Evolutionary conservation across 2,329 filamentous ascomycete genomes (phyloP).

Genomic region (Exophiala dermatitidis): DNA sequence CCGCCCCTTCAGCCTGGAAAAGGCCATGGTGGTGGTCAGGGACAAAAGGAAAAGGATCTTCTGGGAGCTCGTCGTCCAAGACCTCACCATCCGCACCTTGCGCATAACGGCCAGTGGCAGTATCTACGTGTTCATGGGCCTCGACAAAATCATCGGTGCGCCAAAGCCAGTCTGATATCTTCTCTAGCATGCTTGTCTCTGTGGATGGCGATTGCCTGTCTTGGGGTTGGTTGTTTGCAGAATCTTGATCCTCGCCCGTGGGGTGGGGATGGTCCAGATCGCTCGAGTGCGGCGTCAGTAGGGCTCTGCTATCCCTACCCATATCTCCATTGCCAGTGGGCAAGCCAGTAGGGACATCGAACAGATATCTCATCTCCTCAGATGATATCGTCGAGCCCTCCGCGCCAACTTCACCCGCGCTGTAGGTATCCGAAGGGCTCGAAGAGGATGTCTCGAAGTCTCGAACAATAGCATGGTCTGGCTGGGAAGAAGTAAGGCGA

Average conservation of each 20-base stretch:
- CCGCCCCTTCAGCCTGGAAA: not conserved
- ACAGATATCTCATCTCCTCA: not conserved
- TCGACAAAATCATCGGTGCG: constrained; percentile 33
- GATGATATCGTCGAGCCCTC: not conserved
- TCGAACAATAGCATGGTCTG: not conserved
- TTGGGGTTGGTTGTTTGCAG: not conserved
- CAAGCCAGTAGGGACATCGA: not conserved
- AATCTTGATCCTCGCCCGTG: not conserved
- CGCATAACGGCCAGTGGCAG: constrained; percentile 26
- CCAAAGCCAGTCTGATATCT: constrained; percentile 41
- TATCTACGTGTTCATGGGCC: constrained; percentile 34
- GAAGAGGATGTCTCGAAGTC: not conserved
- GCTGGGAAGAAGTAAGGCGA: not conserved
- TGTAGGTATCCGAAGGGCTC: not conserved
- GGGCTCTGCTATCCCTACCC: constrained; percentile 7
- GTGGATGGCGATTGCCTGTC: not conserved
- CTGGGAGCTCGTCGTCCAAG: constrained; percentile 52
- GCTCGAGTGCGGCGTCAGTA: constrained; percentile 13
- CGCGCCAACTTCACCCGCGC: not conserved
- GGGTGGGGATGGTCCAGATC: constrained; percentile 1
- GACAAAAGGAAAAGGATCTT: constrained; percentile 57
- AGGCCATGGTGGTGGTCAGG: constrained; percentile 38
- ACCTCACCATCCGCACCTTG: constrained; percentile 48
- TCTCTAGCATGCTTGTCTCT: constrained; percentile 19
- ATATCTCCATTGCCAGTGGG: not conserved